Base-by-base conservation (phyloP, 805 yeast species). In the Priceomyces castillae region DNA sequence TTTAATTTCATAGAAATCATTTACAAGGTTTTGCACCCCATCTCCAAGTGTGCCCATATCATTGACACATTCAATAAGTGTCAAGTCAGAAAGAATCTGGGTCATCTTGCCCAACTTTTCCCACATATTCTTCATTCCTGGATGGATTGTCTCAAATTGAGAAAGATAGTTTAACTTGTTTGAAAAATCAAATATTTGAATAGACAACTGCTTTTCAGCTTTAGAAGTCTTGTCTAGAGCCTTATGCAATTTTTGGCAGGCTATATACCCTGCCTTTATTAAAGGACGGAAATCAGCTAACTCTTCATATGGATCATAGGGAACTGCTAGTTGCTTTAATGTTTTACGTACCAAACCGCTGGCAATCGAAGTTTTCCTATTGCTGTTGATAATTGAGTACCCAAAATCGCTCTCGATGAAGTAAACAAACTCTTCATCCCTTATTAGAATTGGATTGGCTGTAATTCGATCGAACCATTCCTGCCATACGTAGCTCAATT, bases 291-390 rank as follows among this genome's bases (percentile, higher is more conserved):
- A 89, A 40, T 80, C 85, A 0, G 94, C 90, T 47, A 94, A 73
- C 48, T 84, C 94, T 19, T 77, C 74, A 37, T 81, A 83, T 33
- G 88, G 92, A 64, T 92, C 99, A 55, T 84, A 88, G 0, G 99
- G 99, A 1, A 95, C 87, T 34, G 86, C 84, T 36, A 90, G 75
- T 61, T 94, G 99, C 62, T 94, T 94, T 56, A 94, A 74, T 1
- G 98, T 90, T 62, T 86, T 87, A 40, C 99, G 78, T 49, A 83
- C 81, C 19, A 94, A 62, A 0, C 98, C 99, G 12, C 95, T 81
- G 1, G 97, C 95, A 39, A 79, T 76, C 1, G 78, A 74, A 2
- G 77, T 64, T 25, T 82, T 76, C 36, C 76, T 69, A 34, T 76
- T 69, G 53, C 80, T 76, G 49, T 81, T 83, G 30, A 79, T 77